Conservation (phyloP, 148 eudicot genomes). For the Drosera capensis region DNA sequence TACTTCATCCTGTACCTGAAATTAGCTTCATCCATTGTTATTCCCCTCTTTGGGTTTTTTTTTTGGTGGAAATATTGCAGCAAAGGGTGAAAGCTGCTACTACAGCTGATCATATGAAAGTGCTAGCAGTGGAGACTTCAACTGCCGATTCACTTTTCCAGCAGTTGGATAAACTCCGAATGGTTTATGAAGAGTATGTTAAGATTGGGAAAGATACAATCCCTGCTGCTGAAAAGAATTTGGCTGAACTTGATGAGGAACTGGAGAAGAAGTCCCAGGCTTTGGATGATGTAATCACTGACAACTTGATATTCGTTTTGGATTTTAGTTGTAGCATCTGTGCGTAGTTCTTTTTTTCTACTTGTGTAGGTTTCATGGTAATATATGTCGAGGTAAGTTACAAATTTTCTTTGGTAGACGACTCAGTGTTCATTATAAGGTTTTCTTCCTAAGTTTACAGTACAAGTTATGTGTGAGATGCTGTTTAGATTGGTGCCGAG, state of each 20-base stretch:
- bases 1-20: background rate
- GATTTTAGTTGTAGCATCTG: too few relatives aligned
- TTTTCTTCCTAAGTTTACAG: too few relatives aligned
- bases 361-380: background rate
- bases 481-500: too few relatives aligned
- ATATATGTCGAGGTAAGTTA: too few relatives aligned
- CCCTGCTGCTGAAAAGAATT: conserved; percentile 55
- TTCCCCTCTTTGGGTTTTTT: background rate
- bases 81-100: conserved; percentile 47
- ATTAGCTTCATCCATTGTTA: too few relatives aligned
- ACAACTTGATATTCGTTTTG: conserved; percentile 2
- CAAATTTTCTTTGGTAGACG: too few relatives aligned
- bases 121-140: conserved; percentile 27
- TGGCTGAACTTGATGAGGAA: conserved; percentile 56
- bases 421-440: too few relatives aligned
- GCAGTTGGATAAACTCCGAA: conserved; percentile 74
- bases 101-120: conserved; percentile 38
- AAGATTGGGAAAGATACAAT: conserved; percentile 51
- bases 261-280: conserved; percentile 63
- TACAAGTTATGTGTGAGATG: too few relatives aligned
- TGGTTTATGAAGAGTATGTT: conserved; percentile 64
- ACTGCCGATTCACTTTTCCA: conserved; percentile 53
- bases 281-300: conserved; percentile 77
- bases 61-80: conserved; percentile 16
- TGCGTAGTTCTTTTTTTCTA: background rate